Conservation (phyloP, 2,329 filamentous ascomycete species). For the Colletotrichum ledebouriae region DNA sequence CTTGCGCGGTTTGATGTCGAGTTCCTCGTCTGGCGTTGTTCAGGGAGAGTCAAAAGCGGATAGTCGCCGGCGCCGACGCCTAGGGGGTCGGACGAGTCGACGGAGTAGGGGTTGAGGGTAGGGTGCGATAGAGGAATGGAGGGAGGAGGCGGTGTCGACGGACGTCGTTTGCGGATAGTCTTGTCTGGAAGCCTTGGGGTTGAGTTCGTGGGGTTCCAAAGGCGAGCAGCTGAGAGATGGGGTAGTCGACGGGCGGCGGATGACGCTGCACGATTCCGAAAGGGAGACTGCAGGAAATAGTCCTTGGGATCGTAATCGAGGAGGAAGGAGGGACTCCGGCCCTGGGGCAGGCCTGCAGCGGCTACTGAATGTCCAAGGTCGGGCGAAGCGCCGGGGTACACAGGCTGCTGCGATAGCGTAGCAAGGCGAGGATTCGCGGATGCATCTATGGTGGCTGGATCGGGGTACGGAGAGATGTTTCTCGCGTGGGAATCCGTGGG, state of each 20-base stretch:
- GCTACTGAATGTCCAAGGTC: conserved; percentile 36
- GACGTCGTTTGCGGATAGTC: conserved; percentile 58
- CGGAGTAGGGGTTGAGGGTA: conserved; percentile 53
- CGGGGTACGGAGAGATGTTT: conserved; percentile 41
- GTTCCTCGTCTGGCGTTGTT: conserved; percentile 63
- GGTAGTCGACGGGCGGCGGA: conserved; percentile 51
- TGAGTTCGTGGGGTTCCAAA: conserved; percentile 74
- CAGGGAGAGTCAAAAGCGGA: conserved; percentile 65
- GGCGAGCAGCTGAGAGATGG: conserved; percentile 62
- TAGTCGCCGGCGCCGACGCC: conserved; percentile 60
- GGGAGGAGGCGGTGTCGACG: conserved; percentile 67
- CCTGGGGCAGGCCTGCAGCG: conserved; percentile 39
- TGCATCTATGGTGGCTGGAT: conserved; percentile 49
- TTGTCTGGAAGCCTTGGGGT: conserved; percentile 60
- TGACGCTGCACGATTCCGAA: conserved; percentile 57
- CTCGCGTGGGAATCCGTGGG: conserved; percentile 63
- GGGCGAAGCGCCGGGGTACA: conserved; percentile 47
- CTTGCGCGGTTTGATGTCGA: conserved; percentile 61
- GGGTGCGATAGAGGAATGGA: conserved; percentile 64
- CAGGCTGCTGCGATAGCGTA: conserved; percentile 50
- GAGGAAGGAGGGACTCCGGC: conserved; percentile 40
- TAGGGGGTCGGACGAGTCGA: conserved; percentile 53
- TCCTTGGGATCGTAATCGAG: conserved; percentile 42
- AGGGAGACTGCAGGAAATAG: conserved; percentile 54
- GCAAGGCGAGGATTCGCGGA: conserved; percentile 48